Conservation (phyloP, 83 land plant genomes). For the Isoetes engelmannii region DNA sequence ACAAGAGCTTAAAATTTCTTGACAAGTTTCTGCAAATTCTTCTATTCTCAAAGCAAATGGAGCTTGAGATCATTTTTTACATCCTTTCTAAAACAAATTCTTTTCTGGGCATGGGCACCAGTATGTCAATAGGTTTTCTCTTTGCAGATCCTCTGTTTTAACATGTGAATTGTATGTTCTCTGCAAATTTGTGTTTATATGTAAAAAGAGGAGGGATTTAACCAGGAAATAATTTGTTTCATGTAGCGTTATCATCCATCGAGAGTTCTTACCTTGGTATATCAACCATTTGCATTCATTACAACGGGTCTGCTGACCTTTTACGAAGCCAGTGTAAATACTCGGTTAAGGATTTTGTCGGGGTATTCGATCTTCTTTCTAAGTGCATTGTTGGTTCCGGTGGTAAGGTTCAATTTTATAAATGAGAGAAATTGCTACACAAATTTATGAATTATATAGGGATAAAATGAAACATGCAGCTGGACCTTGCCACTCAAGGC, state of each 20-base stretch:
- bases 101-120: too few species aligned
- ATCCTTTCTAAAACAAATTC: too few species aligned
- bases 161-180: too few species aligned
- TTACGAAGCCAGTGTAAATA: slow-evolving; percentile 1
- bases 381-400: neutral
- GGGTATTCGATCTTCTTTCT: neutral
- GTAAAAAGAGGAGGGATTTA: neutral
- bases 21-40: too few species aligned
- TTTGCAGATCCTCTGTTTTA: too few species aligned
- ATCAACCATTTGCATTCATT: slow-evolving; percentile 6
- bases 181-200: neutral
- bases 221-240: neutral
- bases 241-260: slow-evolving; percentile 4
- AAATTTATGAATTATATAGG: too few species aligned
- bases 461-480: neutral
- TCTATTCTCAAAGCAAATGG: too few species aligned
- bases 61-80: too few species aligned
- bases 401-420: neutral
- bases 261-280: slow-evolving; percentile 4
- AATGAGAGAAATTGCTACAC: too few species aligned
- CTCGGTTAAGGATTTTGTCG: neutral
- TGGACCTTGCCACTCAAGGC: slow-evolving; percentile 1
- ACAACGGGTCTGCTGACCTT: neutral
- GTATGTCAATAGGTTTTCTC: too few species aligned
- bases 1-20: too few species aligned